phyloP scores from a whole-genome alignment of 306 rosid species.

The Clitoria ternatea region DNA sequence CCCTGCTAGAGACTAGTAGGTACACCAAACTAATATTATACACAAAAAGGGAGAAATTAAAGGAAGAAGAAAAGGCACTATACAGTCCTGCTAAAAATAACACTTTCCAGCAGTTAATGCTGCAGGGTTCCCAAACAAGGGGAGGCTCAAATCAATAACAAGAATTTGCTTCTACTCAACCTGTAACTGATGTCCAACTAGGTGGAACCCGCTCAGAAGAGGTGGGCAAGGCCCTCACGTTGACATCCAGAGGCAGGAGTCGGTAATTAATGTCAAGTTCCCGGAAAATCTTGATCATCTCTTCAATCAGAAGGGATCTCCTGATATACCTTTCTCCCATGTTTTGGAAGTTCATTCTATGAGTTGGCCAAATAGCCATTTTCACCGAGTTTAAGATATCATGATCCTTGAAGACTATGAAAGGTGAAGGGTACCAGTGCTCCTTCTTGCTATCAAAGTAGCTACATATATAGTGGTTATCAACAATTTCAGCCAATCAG shows the following conservation, averaged over 20 bases:
- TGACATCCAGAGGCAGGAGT: slow-evolving; percentile 61
- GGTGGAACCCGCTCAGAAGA: slow-evolving; percentile 51
- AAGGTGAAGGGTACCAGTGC: slow-evolving; percentile 75
- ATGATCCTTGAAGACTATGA: slow-evolving; percentile 54
- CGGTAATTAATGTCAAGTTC: slow-evolving; percentile 83
- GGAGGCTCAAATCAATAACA: neutral
- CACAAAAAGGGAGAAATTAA: too few relatives aligned
- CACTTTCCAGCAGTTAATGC: slow-evolving; percentile 12
- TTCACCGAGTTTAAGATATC: slow-evolving; percentile 48
- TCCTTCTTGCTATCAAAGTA: slow-evolving; percentile 76
- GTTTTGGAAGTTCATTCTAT: slow-evolving; percentile 82
- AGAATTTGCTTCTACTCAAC: slow-evolving; percentile 27
- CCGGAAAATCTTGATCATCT: slow-evolving; percentile 61
- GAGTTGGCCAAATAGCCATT: slow-evolving; percentile 67
- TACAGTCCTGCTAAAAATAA: slow-evolving; percentile 15
- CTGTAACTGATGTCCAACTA: slow-evolving; percentile 34
- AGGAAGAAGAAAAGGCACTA: neutral
- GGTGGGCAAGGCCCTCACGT: slow-evolving; percentile 54
- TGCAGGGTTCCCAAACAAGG: neutral
- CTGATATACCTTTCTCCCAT: slow-evolving; percentile 69
- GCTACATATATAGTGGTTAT: slow-evolving; percentile 45
- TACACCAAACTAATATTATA: slow-evolving; percentile 7
- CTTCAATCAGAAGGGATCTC: slow-evolving; percentile 68
- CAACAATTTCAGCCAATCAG: neutral
- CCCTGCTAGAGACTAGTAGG: too few relatives aligned